These are phyloP conservation scores for Suillus subaureus DNA, from an alignment of 768 basidiomycete genomes.

Conservation along the genomic window DNA sequence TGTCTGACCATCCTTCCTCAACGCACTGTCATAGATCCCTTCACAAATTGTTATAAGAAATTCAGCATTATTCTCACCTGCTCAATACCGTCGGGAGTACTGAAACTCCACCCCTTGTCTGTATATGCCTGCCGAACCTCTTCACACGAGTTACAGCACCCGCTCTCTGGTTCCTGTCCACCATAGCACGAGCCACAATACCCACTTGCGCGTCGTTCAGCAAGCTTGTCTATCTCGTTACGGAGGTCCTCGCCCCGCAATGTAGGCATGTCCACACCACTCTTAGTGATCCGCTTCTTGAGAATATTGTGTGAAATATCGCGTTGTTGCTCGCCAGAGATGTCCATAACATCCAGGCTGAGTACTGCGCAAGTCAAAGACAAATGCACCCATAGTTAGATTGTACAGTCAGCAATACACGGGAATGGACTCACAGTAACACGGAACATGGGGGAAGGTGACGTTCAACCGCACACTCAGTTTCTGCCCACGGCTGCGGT, in stretches of 20 bases:
- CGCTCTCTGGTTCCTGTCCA: constrained; percentile 68
- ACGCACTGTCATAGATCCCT: constrained; percentile 63
- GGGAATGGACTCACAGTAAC: constrained; percentile 74
- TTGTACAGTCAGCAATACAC: not conserved
- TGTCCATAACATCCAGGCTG: constrained; percentile 97
- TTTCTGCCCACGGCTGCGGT: constrained; percentile 93
- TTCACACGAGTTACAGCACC: constrained; percentile 97
- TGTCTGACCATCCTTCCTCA: constrained; percentile 93
- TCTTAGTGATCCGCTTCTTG: constrained; percentile 73
- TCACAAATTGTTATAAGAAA: not conserved
- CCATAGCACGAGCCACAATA: constrained; percentile 99
- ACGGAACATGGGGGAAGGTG: constrained; percentile 96
- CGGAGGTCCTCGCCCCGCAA: constrained; percentile 63
- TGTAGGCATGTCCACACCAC: constrained; percentile 61
- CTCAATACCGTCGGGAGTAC: constrained; percentile 86
- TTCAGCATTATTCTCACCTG: constrained; percentile 61
- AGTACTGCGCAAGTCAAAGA: constrained; percentile 58
- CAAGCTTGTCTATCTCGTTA: constrained; percentile 86
- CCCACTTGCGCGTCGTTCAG: constrained; percentile 53
- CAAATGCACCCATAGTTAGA: constrained; percentile 3
- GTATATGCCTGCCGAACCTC: constrained; percentile 90
- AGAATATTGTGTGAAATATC: constrained; percentile 88
- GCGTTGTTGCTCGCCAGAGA: constrained; percentile 92
- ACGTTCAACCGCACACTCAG: constrained; percentile 89
- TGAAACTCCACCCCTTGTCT: constrained; percentile 93